Base-by-base conservation (phyloP, 176 grass and related monocot species). In the Musa acuminata region DNA sequence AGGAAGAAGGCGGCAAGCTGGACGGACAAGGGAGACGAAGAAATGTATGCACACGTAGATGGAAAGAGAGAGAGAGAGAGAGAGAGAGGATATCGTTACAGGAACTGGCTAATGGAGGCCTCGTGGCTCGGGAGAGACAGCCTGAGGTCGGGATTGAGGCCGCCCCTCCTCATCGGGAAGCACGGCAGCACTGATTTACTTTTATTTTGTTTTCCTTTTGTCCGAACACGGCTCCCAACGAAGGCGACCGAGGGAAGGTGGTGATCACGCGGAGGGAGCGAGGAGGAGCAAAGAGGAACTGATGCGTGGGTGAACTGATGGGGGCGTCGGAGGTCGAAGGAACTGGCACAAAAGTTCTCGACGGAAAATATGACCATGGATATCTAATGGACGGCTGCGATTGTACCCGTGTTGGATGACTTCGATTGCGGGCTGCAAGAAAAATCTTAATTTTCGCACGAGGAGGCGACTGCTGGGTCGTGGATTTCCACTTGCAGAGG, bases 101-200 rank as follows among this genome's bases (percentile, higher is more conserved):
- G 24, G 78, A 99, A 99, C 73, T 91, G 87, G 64, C 86, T 86
- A 80, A 94, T 91, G 76, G 80, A 78, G 78, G 78, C 49, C 51
- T 95, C 91, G 7, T 87, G 84, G 54, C 90, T 84, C 14, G 94
- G 94, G 13, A 90, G 72, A 63, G 80, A 74, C 21, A 98, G 83
- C 78, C 63, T 84, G 49, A 79, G 87, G 16, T 71, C 24, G 22
- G 80, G 77, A 50, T 51, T 70, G 67, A 70, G 48, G 67, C 48
- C 43, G 35, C 67, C 67, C 48, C 2, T 70, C 67, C 67, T 70
- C 67, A 70, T 70, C 67, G 11, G 43, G 14, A 70, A 70, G 43
- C 67, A 51, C 43, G 8, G 43, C 9, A 9, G 8, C 67, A 20
- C 67, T 70, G 67, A 13, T 26, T 49, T 19, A 0, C 14, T 20